These are phyloP conservation scores for Bruguiera parviflora DNA, from an alignment of 345 rosid genomes.

Conservation along the genomic window DNA sequence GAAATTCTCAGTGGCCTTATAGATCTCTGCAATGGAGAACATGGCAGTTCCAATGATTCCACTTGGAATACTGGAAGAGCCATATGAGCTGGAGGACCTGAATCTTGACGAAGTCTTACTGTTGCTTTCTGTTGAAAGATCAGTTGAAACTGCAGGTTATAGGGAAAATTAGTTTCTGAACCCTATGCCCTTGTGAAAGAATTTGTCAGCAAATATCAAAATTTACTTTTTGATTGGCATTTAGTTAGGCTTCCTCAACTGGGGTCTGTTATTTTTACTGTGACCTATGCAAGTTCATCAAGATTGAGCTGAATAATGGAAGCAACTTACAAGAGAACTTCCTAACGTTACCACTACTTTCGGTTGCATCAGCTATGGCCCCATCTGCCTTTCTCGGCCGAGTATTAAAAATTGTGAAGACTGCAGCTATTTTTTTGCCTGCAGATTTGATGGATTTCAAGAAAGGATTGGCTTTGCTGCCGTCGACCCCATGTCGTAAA, in stretches of 20 bases:
- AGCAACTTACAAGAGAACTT: slow-evolving; percentile 54
- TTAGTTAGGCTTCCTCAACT: background rate
- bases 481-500: slow-evolving; percentile 11
- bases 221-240: background rate
- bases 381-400: slow-evolving; percentile 24
- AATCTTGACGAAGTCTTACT: slow-evolving; percentile 33
- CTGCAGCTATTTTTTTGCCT: slow-evolving; percentile 45
- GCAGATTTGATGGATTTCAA: slow-evolving; percentile 32
- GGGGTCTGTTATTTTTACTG: background rate
- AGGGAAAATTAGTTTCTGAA: slow-evolving; percentile 14
- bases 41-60: slow-evolving; percentile 33
- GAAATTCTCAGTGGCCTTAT: slow-evolving; percentile 73
- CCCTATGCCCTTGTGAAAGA: background rate
- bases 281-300: background rate
- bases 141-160: slow-evolving; percentile 45
- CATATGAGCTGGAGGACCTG: slow-evolving; percentile 48
- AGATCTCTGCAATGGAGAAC: slow-evolving; percentile 63
- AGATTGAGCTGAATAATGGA: slow-evolving; percentile 7
- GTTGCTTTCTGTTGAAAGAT: slow-evolving; percentile 48
- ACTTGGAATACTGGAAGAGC: slow-evolving; percentile 42
- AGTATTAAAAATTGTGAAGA: slow-evolving; percentile 31
- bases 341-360: slow-evolving; percentile 21
- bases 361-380: slow-evolving; percentile 3
- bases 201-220: background rate
- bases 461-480: slow-evolving; percentile 11